Base-by-base conservation (phyloP, 371 early-diverging fungal genomes). In the Batkoa obscura region DNA sequence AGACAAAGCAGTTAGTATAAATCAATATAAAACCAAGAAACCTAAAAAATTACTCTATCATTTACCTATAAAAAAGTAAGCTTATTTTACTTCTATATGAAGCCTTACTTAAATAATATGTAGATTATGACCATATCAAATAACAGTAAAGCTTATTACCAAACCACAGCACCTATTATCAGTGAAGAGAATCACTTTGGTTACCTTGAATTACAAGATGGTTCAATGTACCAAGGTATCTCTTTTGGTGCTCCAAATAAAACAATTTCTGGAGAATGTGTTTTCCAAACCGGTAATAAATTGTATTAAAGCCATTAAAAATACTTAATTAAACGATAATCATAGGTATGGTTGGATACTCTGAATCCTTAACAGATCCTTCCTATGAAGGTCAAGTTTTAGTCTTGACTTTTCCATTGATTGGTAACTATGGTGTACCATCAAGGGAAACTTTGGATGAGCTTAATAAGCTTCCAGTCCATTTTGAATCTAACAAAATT, bases 381-480 rank as follows among this genome's bases (percentile, higher is more conserved):
- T 89, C 90, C 23, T 93, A 93, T 69, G 75, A 82, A 50, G 94
- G 93, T n/a, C 93, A 95, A 75, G 86, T 95, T 61, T 72, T 95
- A 38, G 91, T 93, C 33, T 75, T 94, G 47, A 94, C 96, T 60
- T 90, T 86, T 70, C 96, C 96, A 17, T 71, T 95, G 45, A 75
- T 94, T 62, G 96, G 94, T 56, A 71, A 95, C 78, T 95, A 95
- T 66, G 96, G 96, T 64, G 94, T 94, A 2, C 96, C 96, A 31
- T 83, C 83, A 39, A 72, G 83, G 43, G 78, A 78, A 49, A 78
- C 63, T 43, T 71, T 79, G 57, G 92, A 92, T 59, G 72, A 76
- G 53, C 70, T 75, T 57, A 75, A 80, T 66, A 83, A 82, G 60
- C 73, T 93, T 35, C 87, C 79, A 52, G 79, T 77, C 56, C 78